Evolutionary conservation across 2,329 filamentous ascomycete species (phyloP).

Genomic region (Stagonosporopsis cucurbitacearum): DNA sequence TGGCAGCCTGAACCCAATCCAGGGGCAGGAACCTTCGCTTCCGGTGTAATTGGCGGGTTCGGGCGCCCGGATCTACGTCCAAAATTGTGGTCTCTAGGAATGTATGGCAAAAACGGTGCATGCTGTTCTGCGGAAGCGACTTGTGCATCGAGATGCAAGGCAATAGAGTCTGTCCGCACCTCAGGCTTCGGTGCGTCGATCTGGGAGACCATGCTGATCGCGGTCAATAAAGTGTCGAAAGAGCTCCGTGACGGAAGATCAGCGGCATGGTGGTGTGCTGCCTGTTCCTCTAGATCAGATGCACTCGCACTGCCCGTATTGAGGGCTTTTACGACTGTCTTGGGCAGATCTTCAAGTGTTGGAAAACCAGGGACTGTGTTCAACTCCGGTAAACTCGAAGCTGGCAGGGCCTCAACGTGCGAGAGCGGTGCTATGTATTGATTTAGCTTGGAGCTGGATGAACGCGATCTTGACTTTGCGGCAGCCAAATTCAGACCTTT

Average conservation of each 20-base stretch:
- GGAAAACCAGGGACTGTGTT: slow-evolving; percentile 20
- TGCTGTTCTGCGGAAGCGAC: slow-evolving; percentile 25
- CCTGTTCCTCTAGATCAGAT: not conserved
- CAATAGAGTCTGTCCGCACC: slow-evolving; percentile 31
- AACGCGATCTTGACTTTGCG: not conserved
- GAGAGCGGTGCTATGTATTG: not conserved
- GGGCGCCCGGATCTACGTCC: not conserved
- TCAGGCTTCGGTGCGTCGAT: slow-evolving; percentile 37
- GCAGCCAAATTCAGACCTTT: slow-evolving; percentile 1
- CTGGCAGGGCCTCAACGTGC: not conserved
- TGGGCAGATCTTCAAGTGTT: slow-evolving; percentile 22
- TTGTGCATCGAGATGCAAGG: slow-evolving; percentile 31
- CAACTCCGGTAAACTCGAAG: not conserved
- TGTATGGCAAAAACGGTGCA: not conserved
- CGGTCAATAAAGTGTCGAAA: slow-evolving; percentile 33
- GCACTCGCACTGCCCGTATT: not conserved
- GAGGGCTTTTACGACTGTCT: slow-evolving; percentile 15
- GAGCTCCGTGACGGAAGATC: slow-evolving; percentile 15
- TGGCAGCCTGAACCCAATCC: not conserved
- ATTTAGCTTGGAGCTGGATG: not conserved
- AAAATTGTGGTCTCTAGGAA: not conserved
- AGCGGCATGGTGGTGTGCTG: slow-evolving; percentile 11
- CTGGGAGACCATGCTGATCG: slow-evolving; percentile 32
- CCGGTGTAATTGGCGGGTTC: not conserved
- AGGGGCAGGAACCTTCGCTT: not conserved